Base-by-base conservation (phyloP, 345 rosid genomes). In the Gossypium rotundifolium region DNA sequence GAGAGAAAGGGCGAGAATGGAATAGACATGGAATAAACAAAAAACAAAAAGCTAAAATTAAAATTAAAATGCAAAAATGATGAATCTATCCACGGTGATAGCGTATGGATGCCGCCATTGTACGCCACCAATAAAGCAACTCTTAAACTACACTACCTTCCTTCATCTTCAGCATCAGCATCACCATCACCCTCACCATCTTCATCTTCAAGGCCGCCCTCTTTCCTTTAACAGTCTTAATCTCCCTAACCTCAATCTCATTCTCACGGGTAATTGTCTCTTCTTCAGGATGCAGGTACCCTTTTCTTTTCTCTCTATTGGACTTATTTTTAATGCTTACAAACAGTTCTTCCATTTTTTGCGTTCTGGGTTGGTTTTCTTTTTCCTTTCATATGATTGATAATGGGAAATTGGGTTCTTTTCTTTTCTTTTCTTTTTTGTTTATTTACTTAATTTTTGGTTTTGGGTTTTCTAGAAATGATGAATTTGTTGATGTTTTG, bases 281-380 rank as follows among this genome's bases (percentile, higher is more conserved):
- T 80, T 77, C 77, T 82, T 75, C 78, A 67, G 71, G 81, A 93
- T 91, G 98, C 91, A 91, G 98, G 98, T 93, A 80, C 18, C 23
- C 12, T 7, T 44, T 51, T 13, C 60, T 63, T 44, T 3, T 51
- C 29, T 49, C 23, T 18, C 29, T 52, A 22, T n/a, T 45, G 16
- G 45, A 11, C 74, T 57, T 55, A 42, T 6, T 9, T 42, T 17
- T 40, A 9, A 18, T 54, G 38, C 3, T 54, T 40, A 57, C n/a
- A 20, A 17, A 9, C 44, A 13, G 7, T 16, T 9, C 29, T 45
- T 59, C 1, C 3, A 3, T 38, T 22, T 55, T 33, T 54, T 18
- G n/a, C 33, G 7, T 33, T 38, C 12, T 70, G 62, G 27, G 27
- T n/a, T 7, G 3, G 4, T 70, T 70, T 16, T 54, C 20, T 70